Base-by-base conservation (phyloP, 208 protist species). In the Wallacemonas sp. region DNA sequence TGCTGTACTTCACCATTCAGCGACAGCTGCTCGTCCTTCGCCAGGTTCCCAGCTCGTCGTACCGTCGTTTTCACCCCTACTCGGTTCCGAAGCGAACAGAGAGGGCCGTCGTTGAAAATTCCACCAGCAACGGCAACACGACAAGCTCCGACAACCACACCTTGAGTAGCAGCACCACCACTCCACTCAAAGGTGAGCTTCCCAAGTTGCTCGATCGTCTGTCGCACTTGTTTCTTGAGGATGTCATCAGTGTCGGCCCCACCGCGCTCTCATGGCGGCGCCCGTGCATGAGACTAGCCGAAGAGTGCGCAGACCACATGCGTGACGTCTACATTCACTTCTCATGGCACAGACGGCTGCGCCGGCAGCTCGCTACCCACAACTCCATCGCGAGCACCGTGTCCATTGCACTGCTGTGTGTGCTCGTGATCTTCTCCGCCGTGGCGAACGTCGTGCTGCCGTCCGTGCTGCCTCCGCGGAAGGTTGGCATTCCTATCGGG, bases 261-360 rank as follows among this genome's bases (percentile, higher is more conserved):
- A 65, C 88, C 56, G 83, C 90, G 21, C 66, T 95, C 14, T 68
- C 78, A 41, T 95, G 90, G 87, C 88, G 85, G 29, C 82, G 83
- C 48, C 74, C 76, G 4, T 88, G 79, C 21, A 69, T 80, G n/a
- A 81, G 82, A 23, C 67, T 95, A 17, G 84, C 90, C 17, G 65
- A 87, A 33, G 87, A 95, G 16, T 89, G 76, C 43, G 80, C 87
- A 24, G 74, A 90, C 21, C 81, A 83, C 48, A 85, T 90, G 71
- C 72, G 70, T 27, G 54, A 76, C 24, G 74, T 73, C 23, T 74
- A 70, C 38, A 69, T 95, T 32, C 70, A 75, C 24, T 93, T 95
- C 80, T 80, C 90, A 0, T 54, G 60, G 8, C 54, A 56, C 44
- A 75, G 78, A 46, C 65, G 69, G 14, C 34, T 91, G 34, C 67